Percentiles rank a stretch among this genome's conserved stretches.
Conservation (phyloP, 2,329 filamentous ascomycete species). For the Trematosphaeria pertusa region DNA sequence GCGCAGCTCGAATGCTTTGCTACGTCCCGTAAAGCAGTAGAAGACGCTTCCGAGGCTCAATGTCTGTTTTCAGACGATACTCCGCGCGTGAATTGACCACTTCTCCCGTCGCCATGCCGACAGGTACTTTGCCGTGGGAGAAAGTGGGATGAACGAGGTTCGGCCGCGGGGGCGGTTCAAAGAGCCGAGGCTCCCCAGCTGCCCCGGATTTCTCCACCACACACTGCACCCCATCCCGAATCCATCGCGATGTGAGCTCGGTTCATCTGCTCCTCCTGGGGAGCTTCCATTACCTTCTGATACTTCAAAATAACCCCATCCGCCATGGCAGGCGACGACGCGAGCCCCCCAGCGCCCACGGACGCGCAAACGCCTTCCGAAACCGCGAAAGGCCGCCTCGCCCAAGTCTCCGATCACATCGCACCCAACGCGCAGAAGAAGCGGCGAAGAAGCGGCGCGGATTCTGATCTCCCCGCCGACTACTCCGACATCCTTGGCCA, state of each 20-base stretch:
- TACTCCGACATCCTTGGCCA: slow-evolving; percentile 68
- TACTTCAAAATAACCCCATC: background rate
- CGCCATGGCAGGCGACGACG: slow-evolving; percentile 34
- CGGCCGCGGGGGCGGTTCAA: slow-evolving; percentile 27
- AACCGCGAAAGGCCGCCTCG: slow-evolving; percentile 53
- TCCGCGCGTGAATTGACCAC: too few species aligned
- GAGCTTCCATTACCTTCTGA: slow-evolving; percentile 10
- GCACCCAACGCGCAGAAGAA: slow-evolving; percentile 45
- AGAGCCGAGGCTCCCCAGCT: slow-evolving; percentile 37
- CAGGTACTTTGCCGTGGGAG: background rate
- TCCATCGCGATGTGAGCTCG: slow-evolving; percentile 26
- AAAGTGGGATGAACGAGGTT: slow-evolving; percentile 12
- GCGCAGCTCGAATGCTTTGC: too few species aligned
- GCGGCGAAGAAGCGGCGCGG: slow-evolving; percentile 43
- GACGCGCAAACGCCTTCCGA: slow-evolving; percentile 28
- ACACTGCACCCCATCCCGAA: slow-evolving; percentile 7
- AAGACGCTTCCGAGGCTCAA: too few species aligned
- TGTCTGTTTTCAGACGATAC: too few species aligned
- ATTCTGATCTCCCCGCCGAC: slow-evolving; percentile 61
- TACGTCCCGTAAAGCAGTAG: too few species aligned
- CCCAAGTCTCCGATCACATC: slow-evolving; percentile 57
- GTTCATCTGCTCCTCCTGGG: slow-evolving; percentile 15
- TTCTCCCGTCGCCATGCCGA: background rate
- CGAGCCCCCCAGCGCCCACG: slow-evolving; percentile 14
- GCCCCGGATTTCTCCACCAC: slow-evolving; percentile 23